Conservation (phyloP, 2,329 filamentous ascomycete species). For the Calonectria montana region DNA sequence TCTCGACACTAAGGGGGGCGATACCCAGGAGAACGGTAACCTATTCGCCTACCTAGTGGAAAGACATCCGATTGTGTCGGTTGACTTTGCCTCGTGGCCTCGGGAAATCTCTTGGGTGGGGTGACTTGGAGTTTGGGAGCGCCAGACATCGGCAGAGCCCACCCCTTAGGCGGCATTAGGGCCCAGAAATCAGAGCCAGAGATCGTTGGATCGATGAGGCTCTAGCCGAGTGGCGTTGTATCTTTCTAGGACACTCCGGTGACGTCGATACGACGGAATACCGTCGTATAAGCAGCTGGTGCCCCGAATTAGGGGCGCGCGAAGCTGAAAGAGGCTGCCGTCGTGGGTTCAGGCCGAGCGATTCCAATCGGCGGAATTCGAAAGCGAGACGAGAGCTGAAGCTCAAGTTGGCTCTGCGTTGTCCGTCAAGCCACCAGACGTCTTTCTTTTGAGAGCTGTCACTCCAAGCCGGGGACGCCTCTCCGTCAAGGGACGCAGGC, state of each 20-base stretch:
- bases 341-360: conserved; percentile 32
- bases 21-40: conserved; percentile 13
- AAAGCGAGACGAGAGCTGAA: neutral
- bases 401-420: neutral
- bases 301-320: conserved; percentile 31
- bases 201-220: conserved; percentile 34
- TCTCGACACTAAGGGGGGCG: conserved; percentile 7
- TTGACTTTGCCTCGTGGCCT: conserved; percentile 44
- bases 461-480: neutral
- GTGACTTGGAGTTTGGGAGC: conserved; percentile 40
- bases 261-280: conserved; percentile 39
- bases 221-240: conserved; percentile 40
- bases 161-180: conserved; percentile 30
- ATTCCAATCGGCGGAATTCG: conserved; percentile 20
- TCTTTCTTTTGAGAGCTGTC: neutral
- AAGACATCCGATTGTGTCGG: conserved; percentile 41
- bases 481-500: conserved; percentile 8
- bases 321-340: conserved; percentile 35
- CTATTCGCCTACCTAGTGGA: conserved; percentile 35
- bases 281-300: conserved; percentile 39
- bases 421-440: conserved; percentile 14
- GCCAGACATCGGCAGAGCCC: conserved; percentile 41
- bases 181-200: conserved; percentile 24
- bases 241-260: conserved; percentile 37
- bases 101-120: conserved; percentile 45